These are phyloP conservation scores for Scleromitrula shiraiana DNA, from an alignment of 2,329 filamentous ascomycete genomes.

Conservation along the genomic window DNA sequence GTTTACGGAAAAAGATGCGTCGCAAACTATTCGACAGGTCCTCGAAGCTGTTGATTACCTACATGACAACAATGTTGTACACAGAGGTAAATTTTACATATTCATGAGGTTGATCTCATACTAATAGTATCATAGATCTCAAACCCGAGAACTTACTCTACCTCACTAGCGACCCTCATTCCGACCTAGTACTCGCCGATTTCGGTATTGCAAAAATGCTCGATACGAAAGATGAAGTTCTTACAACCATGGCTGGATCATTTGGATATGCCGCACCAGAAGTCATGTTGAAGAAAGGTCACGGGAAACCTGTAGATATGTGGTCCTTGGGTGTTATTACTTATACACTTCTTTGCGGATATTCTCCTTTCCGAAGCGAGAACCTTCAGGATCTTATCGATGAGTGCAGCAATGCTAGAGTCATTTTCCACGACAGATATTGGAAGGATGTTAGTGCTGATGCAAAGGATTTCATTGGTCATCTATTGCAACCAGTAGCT, in stretches of 20 bases:
- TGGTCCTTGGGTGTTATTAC: conserved; percentile 99
- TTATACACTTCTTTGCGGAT: conserved; percentile 94
- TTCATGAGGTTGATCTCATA: neutral
- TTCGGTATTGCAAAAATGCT: conserved; percentile 99
- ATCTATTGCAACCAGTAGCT: conserved; percentile 71
- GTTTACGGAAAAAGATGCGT: conserved; percentile 92
- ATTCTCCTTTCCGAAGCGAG: conserved; percentile 95
- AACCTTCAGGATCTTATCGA: conserved; percentile 88
- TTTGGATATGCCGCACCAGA: conserved; percentile 97
- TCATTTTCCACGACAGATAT: conserved; percentile 95
- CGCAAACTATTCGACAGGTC: conserved; percentile 90
- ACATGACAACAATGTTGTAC: conserved; percentile 89
- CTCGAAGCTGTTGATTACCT: conserved; percentile 90
- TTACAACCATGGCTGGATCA: conserved; percentile 97
- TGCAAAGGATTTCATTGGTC: conserved; percentile 87
- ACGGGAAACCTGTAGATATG: conserved; percentile 98
- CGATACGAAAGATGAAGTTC: conserved; percentile 78
- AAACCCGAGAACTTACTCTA: conserved; percentile 98
- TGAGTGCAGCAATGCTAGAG: conserved; percentile 75
- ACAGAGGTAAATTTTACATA: conserved; percentile 58
- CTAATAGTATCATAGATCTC: conserved; percentile 55
- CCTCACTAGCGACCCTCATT: conserved; percentile 67
- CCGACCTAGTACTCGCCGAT: conserved; percentile 86
- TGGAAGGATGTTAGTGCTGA: conserved; percentile 97
- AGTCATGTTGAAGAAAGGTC: conserved; percentile 95